These are phyloP conservation scores for Backusella macrospora DNA, from an alignment of 192 early-diverging fungal species.

Conservation along the genomic window DNA sequence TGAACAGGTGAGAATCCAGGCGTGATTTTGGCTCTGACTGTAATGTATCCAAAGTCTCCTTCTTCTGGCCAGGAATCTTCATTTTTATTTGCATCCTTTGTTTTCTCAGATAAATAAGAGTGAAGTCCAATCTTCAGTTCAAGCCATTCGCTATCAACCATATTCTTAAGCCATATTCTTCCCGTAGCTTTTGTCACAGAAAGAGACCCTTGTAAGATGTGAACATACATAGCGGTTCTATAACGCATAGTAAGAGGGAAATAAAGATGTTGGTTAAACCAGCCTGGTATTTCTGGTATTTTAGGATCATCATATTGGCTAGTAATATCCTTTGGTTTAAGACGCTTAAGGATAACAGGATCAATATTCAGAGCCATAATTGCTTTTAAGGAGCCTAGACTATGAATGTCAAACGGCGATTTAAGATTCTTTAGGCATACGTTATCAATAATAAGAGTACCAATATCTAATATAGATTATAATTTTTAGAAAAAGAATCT, in stretches of 20 bases:
- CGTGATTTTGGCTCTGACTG: conserved; percentile 13
- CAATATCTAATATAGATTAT: conserved; percentile 20
- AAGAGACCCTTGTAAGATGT: not conserved
- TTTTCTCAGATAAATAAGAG: not conserved
- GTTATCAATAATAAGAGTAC: conserved; percentile 29
- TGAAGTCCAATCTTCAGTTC: conserved; percentile 27
- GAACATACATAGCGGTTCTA: conserved; percentile 24
- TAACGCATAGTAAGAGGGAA: conserved; percentile 34
- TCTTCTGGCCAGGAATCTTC: conserved; percentile 18
- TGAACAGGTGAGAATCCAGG: conserved; percentile 33
- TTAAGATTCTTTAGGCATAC: conserved; percentile 14
- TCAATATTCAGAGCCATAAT: conserved; percentile 26
- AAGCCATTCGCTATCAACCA: conserved; percentile 25
- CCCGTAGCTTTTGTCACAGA: conserved; percentile 17
- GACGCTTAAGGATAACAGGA: conserved; percentile 13
- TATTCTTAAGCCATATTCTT: conserved; percentile 24
- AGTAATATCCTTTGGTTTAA: conserved; percentile 21
- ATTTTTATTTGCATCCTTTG: conserved; percentile 37
- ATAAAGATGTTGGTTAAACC: conserved; percentile 23
- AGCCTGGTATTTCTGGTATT: not conserved
- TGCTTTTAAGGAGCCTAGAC: conserved; percentile 6
- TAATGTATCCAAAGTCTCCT: conserved; percentile 20
- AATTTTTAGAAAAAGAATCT: not conserved
- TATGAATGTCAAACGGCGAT: conserved; percentile 16
- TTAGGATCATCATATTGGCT: not conserved